A percentile compares a stretch with the other conserved stretches of the same genome.
phyloP scores from a whole-genome alignment of 306 rosid species.

The Amphicarpaea edgeworthii region DNA sequence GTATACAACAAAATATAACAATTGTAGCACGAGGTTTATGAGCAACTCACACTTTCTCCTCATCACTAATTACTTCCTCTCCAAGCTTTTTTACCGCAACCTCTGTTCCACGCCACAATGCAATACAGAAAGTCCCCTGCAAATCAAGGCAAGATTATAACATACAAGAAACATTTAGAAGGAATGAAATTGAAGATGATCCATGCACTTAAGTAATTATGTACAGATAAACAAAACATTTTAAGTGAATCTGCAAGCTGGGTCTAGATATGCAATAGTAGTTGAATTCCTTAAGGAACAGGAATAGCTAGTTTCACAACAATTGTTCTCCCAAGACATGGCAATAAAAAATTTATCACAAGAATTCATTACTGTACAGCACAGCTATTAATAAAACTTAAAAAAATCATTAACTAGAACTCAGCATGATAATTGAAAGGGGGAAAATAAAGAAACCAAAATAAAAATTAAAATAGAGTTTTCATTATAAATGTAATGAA shows the following conservation, averaged over 20 bases:
- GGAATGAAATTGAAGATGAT: slow-evolving; percentile 24
- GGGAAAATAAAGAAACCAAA: neutral
- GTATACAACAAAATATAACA: slow-evolving; percentile 7
- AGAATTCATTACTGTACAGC: neutral
- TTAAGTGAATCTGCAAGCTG: slow-evolving; percentile 1
- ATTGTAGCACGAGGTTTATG: slow-evolving; percentile 3
- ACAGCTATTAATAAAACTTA: slow-evolving; percentile 17
- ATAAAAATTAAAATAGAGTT: neutral
- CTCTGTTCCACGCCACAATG: slow-evolving; percentile 92
- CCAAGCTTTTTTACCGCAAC: slow-evolving; percentile 89
- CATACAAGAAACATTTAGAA: slow-evolving; percentile 36
- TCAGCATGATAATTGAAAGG: neutral
- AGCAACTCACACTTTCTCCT: slow-evolving; percentile 87
- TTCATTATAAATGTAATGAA: neutral
- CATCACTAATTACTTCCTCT: slow-evolving; percentile 70
- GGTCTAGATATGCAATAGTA: slow-evolving; percentile 13
- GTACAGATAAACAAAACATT: neutral
- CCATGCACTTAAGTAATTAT: neutral
- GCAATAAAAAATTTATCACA: slow-evolving; percentile 13
- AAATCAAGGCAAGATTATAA: slow-evolving; percentile 22
- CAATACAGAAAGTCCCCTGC: slow-evolving; percentile 89
- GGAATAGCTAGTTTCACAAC: slow-evolving; percentile 5
- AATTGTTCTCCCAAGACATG: slow-evolving; percentile 20
- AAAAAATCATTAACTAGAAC: slow-evolving; percentile 16
- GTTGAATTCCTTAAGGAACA: slow-evolving; percentile 25